These are phyloP conservation scores for Nicotiana tabacum DNA, from an alignment of 257 asterid species.

Conservation along the genomic window DNA sequence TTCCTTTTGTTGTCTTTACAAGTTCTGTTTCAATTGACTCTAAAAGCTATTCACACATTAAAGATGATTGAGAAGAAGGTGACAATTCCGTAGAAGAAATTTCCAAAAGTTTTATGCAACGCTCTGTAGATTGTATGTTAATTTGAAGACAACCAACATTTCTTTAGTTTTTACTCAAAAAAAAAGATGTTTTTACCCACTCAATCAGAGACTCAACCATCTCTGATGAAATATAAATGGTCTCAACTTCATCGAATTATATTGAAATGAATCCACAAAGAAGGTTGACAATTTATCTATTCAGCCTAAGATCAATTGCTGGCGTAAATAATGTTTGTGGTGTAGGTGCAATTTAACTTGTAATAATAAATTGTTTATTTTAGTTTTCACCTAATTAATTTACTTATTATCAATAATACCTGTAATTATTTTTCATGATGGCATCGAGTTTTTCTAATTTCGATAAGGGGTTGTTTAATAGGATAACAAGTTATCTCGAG, in stretches of 20 bases:
- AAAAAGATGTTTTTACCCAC: not conserved
- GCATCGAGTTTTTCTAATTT: too few relatives aligned
- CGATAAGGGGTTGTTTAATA: too few relatives aligned
- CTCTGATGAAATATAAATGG: not conserved
- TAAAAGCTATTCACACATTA: not conserved
- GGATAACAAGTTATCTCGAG: too few relatives aligned
- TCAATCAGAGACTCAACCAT: not conserved
- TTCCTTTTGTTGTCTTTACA: not conserved
- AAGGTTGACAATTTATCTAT: not conserved
- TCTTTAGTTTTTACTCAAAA: not conserved
- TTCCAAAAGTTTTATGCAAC: not conserved
- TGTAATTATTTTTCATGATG: too few relatives aligned
- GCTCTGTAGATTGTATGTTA: not conserved
- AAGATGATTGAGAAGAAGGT: not conserved
- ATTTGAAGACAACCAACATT: not conserved
- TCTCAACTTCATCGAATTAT: not conserved
- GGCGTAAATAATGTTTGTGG: too few relatives aligned
- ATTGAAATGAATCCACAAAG: not conserved
- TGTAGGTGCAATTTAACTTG: too few relatives aligned
- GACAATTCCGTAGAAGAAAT: not conserved
- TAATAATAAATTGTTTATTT: too few relatives aligned
- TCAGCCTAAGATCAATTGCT: not conserved
- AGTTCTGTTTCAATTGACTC: too few relatives aligned
- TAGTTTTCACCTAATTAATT: too few relatives aligned
- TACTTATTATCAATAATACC: too few relatives aligned